These are phyloP conservation scores for Xylaria sp. DNA, from an alignment of 495 filamentous ascomycete genomes.

Conservation along the genomic window DNA sequence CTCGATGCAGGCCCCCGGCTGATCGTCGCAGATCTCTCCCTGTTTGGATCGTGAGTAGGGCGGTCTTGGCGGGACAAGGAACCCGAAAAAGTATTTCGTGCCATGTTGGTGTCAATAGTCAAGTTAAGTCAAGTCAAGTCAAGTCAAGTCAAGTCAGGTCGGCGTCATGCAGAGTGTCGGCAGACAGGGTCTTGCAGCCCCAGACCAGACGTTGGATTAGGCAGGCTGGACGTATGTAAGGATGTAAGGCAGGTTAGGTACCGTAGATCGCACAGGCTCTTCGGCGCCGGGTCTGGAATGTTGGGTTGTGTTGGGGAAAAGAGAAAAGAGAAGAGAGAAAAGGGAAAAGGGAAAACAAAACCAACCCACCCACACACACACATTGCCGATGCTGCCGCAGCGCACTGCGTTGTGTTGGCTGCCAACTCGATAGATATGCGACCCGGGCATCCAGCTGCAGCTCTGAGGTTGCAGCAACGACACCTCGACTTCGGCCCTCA, in stretches of 20 bases:
- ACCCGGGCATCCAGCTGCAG: slow-evolving; percentile 16
- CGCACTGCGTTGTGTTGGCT: neutral
- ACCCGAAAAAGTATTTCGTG: slow-evolving; percentile 8
- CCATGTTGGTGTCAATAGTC: slow-evolving; percentile 18
- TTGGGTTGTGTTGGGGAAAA: slow-evolving; percentile 11
- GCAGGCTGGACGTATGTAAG: too few species aligned
- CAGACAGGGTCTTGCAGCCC: slow-evolving; percentile 11
- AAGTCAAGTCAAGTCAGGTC: too few species aligned
- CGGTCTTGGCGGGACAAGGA: slow-evolving; percentile 20
- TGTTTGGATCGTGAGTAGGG: slow-evolving; percentile 15
- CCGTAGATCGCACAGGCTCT: neutral
- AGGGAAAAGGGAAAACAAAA: slow-evolving; percentile 7
- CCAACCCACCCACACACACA: too few species aligned
- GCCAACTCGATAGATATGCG: neutral
- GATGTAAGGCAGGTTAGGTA: neutral
- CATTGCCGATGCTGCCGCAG: neutral
- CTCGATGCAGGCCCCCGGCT: slow-evolving; percentile 12
- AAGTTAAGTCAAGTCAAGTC: too few species aligned
- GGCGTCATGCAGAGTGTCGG: neutral
- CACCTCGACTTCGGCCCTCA: slow-evolving; percentile 14
- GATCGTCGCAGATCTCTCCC: slow-evolving; percentile 26
- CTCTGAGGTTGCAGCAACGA: neutral
- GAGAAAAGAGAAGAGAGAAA: too few species aligned
- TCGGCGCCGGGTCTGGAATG: slow-evolving; percentile 11
- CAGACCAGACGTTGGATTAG: neutral